Evolutionary conservation across 73 alveolate species (phyloP), one percentile per base, ranked within the genome.

Genomic region (Effrenium voratum): DNA sequence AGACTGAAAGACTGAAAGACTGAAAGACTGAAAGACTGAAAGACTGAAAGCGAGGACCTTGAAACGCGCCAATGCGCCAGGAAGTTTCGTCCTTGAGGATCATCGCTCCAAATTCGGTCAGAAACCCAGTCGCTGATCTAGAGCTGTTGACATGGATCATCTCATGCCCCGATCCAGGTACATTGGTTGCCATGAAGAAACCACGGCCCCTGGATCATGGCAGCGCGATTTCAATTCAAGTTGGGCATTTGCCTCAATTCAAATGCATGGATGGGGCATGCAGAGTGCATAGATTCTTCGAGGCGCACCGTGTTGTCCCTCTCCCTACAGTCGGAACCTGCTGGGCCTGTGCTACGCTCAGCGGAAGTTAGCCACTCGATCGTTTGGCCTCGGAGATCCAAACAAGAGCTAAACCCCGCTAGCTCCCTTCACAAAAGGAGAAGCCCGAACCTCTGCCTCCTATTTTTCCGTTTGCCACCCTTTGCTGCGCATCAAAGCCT

Each of bases 181-280:
- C 97, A 68, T 87, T 90, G 66, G 97, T 90, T 50, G 97, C 97
- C 87, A 90, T 90, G 97, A 90, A 90, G 75, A 90, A 90, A 87
- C 97, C 97, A 60, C 97, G 97, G 55, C 97, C 86, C n/a, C 97
- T 90, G 44, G 97, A 90, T 57, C 86, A 90, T 90, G 83, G 97
- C 97, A 90, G 97, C 52, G 97, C 97, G 45, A 70, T 90, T 70
- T 90, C 97, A 45, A 90, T 90, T 90, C 97, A 90, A 50, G 97
- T 90, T 70, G 97, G 97, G 97, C 49, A 19, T 16, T 16, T 2
- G 30, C 72, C 97, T 90, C 43, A 47, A 87, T n/a, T n/a, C n/a
- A n/a, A n/a, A n/a, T n/a, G n/a, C n/a, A n/a, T n/a, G n/a, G n/a
- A n/a, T n/a, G n/a, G n/a, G n/a, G n/a, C n/a, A n/a, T n/a, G n/a